A percentile compares a stretch with the other conserved stretches of the same genome.
Conservation (phyloP, 1,139 yeast genomes). For the Hyphopichia fennica region DNA sequence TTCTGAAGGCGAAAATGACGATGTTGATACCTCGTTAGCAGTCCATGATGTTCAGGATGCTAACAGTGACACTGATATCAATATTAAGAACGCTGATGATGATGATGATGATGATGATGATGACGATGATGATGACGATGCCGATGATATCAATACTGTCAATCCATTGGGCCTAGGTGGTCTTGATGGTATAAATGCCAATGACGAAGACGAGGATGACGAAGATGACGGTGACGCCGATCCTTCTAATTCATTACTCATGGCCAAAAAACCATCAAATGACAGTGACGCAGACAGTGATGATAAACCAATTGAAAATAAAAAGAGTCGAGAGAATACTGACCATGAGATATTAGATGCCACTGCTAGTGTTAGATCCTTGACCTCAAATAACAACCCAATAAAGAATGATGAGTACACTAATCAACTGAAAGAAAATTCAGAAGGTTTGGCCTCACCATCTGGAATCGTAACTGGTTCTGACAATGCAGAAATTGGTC, state of each 20-base stretch:
- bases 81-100: neutral
- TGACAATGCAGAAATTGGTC: neutral
- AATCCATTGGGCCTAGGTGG: constrained; percentile 8
- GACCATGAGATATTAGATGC: neutral
- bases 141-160: constrained; percentile 12
- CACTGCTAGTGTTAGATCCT: neutral
- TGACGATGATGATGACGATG: constrained; percentile 4
- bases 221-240: constrained; percentile 8
- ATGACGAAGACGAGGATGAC: neutral
- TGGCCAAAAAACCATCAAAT: constrained; percentile 2
- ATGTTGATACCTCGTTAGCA: constrained; percentile 5
- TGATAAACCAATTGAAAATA: neutral
- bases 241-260: constrained; percentile 14
- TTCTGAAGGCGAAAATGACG: constrained; percentile 8
- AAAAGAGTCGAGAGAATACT: neutral
- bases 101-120: neutral
- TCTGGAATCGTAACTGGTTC: neutral
- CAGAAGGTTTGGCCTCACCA: neutral
- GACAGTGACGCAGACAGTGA: constrained; percentile 1
- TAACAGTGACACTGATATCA: neutral
- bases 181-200: neutral
- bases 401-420: too few species aligned
- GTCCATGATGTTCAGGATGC: constrained; percentile 4
- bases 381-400: neutral
- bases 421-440: neutral